A percentile compares a stretch with the other conserved stretches of the same genome.
phyloP scores from a whole-genome alignment of 495 filamentous ascomycete species.

The Podospora tetraspora region DNA sequence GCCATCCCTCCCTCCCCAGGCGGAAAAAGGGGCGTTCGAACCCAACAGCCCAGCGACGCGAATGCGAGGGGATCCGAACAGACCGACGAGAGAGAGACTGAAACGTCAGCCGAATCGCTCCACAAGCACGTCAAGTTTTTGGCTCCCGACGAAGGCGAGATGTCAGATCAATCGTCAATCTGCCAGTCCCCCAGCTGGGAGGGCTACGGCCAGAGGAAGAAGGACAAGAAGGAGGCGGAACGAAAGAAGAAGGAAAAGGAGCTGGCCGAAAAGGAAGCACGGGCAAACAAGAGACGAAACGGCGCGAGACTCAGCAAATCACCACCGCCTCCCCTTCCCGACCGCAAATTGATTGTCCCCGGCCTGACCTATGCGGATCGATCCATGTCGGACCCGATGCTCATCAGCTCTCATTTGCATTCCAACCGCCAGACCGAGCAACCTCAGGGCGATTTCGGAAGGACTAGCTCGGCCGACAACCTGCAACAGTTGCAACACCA shows the following conservation, averaged over 20 bases:
- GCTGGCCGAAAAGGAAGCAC: conserved; percentile 34
- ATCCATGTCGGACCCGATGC: conserved; percentile 30
- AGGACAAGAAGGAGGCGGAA: conserved; percentile 44
- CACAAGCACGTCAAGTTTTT: conserved; percentile 43
- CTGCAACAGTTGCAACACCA: conserved; percentile 19
- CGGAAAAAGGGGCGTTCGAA: conserved; percentile 1
- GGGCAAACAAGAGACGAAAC: conserved; percentile 27
- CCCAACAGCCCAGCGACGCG: conserved; percentile 3
- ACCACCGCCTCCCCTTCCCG: conserved; percentile 22
- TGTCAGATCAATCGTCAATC: conserved; percentile 49
- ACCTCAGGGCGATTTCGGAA: conserved; percentile 11
- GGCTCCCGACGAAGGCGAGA: conserved; percentile 33
- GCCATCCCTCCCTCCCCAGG: conserved; percentile 34
- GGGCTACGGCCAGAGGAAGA: conserved; percentile 44
- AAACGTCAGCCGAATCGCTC: conserved; percentile 15
- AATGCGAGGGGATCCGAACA: not conserved
- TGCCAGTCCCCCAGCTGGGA: conserved; percentile 56
- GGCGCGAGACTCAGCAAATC: conserved; percentile 32
- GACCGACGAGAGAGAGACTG: conserved; percentile 9
- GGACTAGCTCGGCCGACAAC: conserved; percentile 21
- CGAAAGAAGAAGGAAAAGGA: conserved; percentile 40
- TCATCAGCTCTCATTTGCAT: conserved; percentile 17
- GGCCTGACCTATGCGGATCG: conserved; percentile 21
- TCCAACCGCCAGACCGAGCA: conserved; percentile 6
- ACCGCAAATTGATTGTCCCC: conserved; percentile 8